Percentiles rank a stretch among this genome's conserved stretches.
Evolutionary conservation across 1,284 basidiomycete genomes (phyloP).

Genomic region (Apiotrichum laibachii): DNA sequence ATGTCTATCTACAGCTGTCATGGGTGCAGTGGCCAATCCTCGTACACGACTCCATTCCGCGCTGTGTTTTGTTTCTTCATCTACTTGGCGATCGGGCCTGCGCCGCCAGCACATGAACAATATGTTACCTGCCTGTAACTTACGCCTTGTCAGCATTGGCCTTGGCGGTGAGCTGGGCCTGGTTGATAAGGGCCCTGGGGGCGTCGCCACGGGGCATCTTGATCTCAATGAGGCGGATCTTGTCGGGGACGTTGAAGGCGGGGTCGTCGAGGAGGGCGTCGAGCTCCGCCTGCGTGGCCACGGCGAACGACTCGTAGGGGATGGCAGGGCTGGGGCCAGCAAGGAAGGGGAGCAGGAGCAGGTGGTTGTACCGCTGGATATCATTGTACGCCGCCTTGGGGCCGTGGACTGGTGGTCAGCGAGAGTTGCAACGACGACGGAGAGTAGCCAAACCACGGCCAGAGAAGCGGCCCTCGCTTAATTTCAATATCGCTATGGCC

Average conservation of each 20-base stretch:
- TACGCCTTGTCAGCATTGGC: constrained; percentile 31
- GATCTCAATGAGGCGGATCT: constrained; percentile 49
- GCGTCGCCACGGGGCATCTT: constrained; percentile 49
- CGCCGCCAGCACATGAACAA: no score
- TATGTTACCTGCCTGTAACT: no score
- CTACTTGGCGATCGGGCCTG: background rate
- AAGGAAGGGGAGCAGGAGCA: constrained; percentile 49
- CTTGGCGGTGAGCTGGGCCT: constrained; percentile 51
- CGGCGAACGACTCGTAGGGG: constrained; percentile 34
- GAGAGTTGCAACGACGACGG: background rate
- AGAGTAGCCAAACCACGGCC: background rate
- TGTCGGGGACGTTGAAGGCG: constrained; percentile 44
- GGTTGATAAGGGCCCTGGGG: constrained; percentile 43
- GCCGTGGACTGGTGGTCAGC: constrained; percentile 41
- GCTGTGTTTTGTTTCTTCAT: background rate
- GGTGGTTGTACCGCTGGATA: constrained; percentile 51
- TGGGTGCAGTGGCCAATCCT: no score
- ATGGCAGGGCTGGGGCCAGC: constrained; percentile 16
- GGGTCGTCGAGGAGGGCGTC: constrained; percentile 53
- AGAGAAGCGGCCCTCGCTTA: no score
- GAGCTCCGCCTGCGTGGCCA: constrained; percentile 55
- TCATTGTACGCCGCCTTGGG: constrained; percentile 52
- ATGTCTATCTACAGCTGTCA: no score
- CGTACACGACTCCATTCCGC: no score
- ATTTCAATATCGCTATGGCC: background rate